These are phyloP conservation scores for Adiantum capillusveneris DNA, from an alignment of 75 land plant species.

Conservation along the genomic window DNA sequence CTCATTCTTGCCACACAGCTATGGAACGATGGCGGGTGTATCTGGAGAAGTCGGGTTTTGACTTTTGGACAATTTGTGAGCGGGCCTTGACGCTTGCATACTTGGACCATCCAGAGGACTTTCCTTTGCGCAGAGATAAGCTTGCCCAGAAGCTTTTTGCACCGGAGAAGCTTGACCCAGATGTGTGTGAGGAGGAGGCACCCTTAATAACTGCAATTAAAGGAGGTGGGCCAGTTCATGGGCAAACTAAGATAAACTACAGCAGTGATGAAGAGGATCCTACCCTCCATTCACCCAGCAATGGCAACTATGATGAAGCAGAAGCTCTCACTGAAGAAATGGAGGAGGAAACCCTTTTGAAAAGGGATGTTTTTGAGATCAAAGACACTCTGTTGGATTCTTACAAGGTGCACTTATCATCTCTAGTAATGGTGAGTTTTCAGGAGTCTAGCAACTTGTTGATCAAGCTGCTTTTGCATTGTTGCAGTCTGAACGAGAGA, in stretches of 20 bases:
- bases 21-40: conserved; percentile 15
- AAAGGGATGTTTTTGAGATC: background rate
- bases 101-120: conserved; percentile 39
- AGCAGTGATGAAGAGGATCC: background rate
- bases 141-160: conserved; percentile 65
- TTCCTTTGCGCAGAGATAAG: conserved; percentile 49
- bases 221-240: background rate
- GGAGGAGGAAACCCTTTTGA: conserved; percentile 1
- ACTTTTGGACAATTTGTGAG: conserved; percentile 71
- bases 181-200: background rate
- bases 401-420: background rate
- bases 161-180: conserved; percentile 12
- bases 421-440: no score
- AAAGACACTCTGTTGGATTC: background rate
- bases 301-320: background rate
- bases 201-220: background rate
- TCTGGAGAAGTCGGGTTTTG: conserved; percentile 40
- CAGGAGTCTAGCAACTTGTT: background rate
- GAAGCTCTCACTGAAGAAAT: conserved; percentile 2
- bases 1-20: no score
- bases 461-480: background rate
- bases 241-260: background rate
- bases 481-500: conserved; percentile 2
- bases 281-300: background rate
- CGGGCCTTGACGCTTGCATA: conserved; percentile 59